A percentile compares a stretch with the other conserved stretches of the same genome.
These are phyloP conservation scores for Ceratocystis eucalypticola DNA, from an alignment of 2,329 filamentous ascomycete genomes.

Conservation along the genomic window DNA sequence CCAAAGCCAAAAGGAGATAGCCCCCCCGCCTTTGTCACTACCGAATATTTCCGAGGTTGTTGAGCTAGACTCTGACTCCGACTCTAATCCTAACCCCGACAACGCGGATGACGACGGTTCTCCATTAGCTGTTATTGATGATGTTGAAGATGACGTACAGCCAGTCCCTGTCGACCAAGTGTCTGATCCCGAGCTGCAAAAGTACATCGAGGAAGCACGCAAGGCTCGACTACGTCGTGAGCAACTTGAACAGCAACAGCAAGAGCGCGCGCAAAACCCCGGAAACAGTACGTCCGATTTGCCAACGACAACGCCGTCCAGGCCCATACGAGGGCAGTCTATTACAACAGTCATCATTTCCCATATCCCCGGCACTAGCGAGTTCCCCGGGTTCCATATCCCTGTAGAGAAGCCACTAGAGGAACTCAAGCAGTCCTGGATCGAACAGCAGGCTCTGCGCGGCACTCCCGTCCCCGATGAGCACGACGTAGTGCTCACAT, in stretches of 20 bases:
- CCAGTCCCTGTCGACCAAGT: slow-evolving; percentile 11
- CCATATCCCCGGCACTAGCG: slow-evolving; percentile 40
- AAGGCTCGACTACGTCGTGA: slow-evolving; percentile 20
- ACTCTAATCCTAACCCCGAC: neutral
- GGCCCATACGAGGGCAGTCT: neutral
- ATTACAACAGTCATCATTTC: slow-evolving; percentile 31
- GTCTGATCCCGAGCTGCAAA: slow-evolving; percentile 32
- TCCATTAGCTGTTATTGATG: neutral
- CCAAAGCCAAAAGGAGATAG: neutral
- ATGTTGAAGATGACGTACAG: neutral
- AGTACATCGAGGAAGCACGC: slow-evolving; percentile 34
- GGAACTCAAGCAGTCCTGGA: slow-evolving; percentile 55
- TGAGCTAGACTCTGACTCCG: neutral
- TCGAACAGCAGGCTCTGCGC: slow-evolving; percentile 42
- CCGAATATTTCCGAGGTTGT: neutral
- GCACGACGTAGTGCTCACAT: slow-evolving; percentile 59
- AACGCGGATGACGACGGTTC: slow-evolving; percentile 13
- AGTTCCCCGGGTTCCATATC: slow-evolving; percentile 9
- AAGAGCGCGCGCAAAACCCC: neutral
- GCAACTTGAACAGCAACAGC: neutral
- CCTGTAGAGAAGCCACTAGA: slow-evolving; percentile 8
- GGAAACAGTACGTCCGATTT: neutral
- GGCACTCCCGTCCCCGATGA: slow-evolving; percentile 31
- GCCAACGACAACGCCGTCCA: neutral
- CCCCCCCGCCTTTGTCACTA: neutral